Percentiles rank a stretch among this genome's conserved stretches.
Evolutionary conservation across 495 filamentous ascomycete species (phyloP).

Genomic region (Neurospora pannonica): DNA sequence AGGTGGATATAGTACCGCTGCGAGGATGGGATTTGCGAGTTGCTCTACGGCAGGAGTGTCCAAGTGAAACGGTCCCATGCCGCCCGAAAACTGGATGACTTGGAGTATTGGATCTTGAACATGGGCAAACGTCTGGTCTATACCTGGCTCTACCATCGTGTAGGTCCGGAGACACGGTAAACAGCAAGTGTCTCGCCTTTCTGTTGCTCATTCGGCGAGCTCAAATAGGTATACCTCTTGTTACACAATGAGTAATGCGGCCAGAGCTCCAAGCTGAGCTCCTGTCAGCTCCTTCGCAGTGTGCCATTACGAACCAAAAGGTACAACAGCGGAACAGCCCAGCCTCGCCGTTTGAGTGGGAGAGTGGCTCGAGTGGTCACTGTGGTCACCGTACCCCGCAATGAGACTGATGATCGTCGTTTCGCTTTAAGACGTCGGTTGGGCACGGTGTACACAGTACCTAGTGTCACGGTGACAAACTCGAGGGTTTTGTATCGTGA

Average conservation of each 20-base stretch:
- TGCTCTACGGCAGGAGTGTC: neutral
- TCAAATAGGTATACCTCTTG: neutral
- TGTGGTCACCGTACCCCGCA: neutral
- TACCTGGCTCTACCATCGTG: neutral
- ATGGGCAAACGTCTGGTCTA: neutral
- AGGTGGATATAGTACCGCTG: neutral
- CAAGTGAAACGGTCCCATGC: neutral
- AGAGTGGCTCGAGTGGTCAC: neutral
- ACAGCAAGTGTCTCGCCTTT: neutral
- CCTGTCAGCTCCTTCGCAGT: neutral
- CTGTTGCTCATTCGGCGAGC: neutral
- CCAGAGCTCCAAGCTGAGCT: neutral
- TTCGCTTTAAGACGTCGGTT: neutral
- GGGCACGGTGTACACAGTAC: neutral
- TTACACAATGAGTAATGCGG: neutral
- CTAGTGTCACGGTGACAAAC: no score
- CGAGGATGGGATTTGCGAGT: neutral
- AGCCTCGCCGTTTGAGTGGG: neutral
- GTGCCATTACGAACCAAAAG: neutral
- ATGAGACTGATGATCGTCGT: neutral
- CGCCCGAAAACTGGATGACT: neutral
- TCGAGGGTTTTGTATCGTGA: no score
- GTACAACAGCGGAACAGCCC: neutral
- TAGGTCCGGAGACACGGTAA: neutral
- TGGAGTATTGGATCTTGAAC: neutral